Evolutionary conservation across 139 green algal genomes (phyloP).

Genomic region (Chlorella sp.): DNA sequence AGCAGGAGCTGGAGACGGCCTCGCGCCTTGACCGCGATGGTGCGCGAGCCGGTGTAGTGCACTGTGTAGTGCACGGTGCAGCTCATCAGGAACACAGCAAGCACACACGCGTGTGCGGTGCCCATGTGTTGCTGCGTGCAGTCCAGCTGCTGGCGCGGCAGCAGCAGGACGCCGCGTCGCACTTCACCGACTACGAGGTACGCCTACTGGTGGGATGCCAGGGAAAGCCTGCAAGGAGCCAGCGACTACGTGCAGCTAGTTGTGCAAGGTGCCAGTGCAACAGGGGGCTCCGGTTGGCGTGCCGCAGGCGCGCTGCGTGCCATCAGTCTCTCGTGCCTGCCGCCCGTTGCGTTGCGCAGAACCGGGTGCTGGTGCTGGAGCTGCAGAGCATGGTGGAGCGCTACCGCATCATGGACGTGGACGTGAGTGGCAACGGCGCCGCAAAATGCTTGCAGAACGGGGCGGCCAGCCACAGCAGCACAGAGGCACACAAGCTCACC

Average conservation of each 20-base stretch:
- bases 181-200: constrained; percentile 7
- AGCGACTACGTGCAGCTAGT: no score
- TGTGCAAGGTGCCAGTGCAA: no score
- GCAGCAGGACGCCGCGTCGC: not conserved
- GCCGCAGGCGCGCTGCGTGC: no score
- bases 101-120: no score
- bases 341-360: no score
- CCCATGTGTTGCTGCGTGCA: constrained; percentile 1
- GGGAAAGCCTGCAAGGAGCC: no score
- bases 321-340: no score
- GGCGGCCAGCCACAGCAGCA: not conserved
- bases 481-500: not conserved
- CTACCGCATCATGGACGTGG: constrained; percentile 24
- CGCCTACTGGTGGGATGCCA: no score
- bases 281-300: no score
- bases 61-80: no score
- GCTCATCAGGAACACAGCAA: no score
- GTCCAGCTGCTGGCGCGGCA: not conserved
- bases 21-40: not conserved
- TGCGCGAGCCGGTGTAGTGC: not conserved
- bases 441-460: no score
- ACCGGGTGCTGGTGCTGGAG: constrained; percentile 33
- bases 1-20: not conserved
- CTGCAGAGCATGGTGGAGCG: constrained; percentile 29
- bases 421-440: constrained; percentile 9